Base-by-base conservation (phyloP, 2,329 filamentous ascomycete species). In the Talaromyces sp. region DNA sequence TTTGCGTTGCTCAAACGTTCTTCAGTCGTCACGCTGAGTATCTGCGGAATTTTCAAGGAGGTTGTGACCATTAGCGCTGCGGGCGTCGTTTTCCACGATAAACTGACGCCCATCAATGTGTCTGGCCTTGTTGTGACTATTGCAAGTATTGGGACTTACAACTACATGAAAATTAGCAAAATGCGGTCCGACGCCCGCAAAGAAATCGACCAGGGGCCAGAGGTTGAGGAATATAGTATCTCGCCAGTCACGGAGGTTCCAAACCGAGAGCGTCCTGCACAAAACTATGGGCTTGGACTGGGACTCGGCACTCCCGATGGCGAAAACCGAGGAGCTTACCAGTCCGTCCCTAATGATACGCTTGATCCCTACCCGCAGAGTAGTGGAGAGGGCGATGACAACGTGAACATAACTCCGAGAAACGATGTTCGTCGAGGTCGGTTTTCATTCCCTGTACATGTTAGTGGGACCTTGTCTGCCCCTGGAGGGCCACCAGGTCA, bases 11-110 rank as follows among this genome's bases (percentile, higher is more conserved):
- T 99, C 66, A 89, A 97, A 79, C 90, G 95, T 54, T 98, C 93
- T 0, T 96, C 90, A 1, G 95, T 99, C 58, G 95, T 99, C 56
- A 98, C 95, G 0, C 83, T 99, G 52, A 96, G 90, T 56, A 97
- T 99, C 67, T 96, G 93, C 64, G 95, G 95, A 63, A 98, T 99
- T 64, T 98, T 99, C 82, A 99, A 99, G 75, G 95, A 99, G 78
- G 95, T 98, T 46, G 88, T 99, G 59, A 99, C 95, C 14, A 98
- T 99, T 69, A 88, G 86, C 46, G 92, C 91, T 0, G 93, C 93
- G 0, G 89, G 91, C 9, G 74, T 96, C 29, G 86, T 96, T 4
- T 99, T 97, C 79, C 85, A 95, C 68, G 95, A 99, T 72, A 85
- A 84, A 55, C 84, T 99, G 52, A 97, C 93, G 0, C 80, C 88